Conservation (phyloP, 2,329 filamentous ascomycete genomes). For the Ambrosiella xylebori region DNA sequence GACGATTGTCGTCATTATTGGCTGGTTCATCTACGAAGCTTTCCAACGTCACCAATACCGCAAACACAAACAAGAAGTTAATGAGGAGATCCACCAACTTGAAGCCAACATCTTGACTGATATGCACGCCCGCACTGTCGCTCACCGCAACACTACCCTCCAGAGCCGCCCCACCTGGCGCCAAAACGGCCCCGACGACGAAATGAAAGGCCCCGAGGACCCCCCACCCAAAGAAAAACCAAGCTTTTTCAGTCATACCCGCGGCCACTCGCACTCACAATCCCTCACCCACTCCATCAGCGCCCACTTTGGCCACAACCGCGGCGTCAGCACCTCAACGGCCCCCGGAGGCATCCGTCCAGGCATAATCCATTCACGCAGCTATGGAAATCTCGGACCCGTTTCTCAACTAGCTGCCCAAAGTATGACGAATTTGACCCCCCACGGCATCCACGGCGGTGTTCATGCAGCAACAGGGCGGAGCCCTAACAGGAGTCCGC, state of each 20-base stretch:
- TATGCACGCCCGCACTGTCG: constrained; percentile 39
- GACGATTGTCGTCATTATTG: constrained; percentile 34
- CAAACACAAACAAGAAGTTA: constrained; percentile 33
- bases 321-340: neutral
- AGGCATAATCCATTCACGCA: neutral
- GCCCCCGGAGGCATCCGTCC: neutral
- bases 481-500: neutral
- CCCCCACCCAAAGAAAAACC: neutral
- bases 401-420: constrained; percentile 3
- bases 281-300: constrained; percentile 17
- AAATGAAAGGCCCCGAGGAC: neutral
- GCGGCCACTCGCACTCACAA: neutral
- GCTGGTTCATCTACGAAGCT: constrained; percentile 38
- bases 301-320: neutral
- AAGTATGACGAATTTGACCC: constrained; percentile 2
- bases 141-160: constrained; percentile 29
- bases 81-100: constrained; percentile 37
- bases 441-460: constrained; percentile 1
- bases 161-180: constrained; percentile 40
- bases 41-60: constrained; percentile 31
- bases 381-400: neutral
- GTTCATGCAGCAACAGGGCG: neutral
- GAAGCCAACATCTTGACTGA: constrained; percentile 39
- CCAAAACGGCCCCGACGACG: constrained; percentile 22
- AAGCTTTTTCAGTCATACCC: neutral